These are phyloP conservation scores for Glycine latifolia DNA, from an alignment of 306 rosid genomes.

Conservation along the genomic window DNA sequence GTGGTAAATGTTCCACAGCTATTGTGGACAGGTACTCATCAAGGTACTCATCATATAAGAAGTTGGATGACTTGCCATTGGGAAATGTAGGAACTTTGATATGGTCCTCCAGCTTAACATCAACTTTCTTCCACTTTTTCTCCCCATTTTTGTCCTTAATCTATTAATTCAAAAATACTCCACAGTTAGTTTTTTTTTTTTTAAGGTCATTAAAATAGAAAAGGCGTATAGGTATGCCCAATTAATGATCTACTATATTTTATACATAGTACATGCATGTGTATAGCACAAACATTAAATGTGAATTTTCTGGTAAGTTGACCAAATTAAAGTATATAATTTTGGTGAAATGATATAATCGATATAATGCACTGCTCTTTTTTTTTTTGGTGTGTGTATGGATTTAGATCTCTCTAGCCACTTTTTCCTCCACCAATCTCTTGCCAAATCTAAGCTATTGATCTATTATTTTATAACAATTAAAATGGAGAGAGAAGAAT, in stretches of 20 bases:
- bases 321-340: background rate
- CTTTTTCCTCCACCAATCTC: no score
- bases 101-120: constrained; percentile 60
- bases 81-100: constrained; percentile 49
- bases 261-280: background rate
- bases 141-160: constrained; percentile 44
- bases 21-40: constrained; percentile 56
- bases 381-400: background rate
- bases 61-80: constrained; percentile 25
- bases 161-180: constrained; percentile 24
- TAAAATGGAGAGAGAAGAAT: no score
- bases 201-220: background rate
- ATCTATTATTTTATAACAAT: no score
- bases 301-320: background rate
- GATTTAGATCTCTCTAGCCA: no score
- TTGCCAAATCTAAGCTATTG: no score
- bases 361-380: background rate
- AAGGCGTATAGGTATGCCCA: background rate
- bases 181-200: background rate
- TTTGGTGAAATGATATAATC: background rate
- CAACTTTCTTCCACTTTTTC: constrained; percentile 62
- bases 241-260: background rate
- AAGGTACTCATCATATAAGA: constrained; percentile 47
- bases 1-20: constrained; percentile 47
- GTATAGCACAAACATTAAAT: background rate